Evolutionary conservation across 306 rosid species (phyloP).

Genomic region (Lathyrus sativus): DNA sequence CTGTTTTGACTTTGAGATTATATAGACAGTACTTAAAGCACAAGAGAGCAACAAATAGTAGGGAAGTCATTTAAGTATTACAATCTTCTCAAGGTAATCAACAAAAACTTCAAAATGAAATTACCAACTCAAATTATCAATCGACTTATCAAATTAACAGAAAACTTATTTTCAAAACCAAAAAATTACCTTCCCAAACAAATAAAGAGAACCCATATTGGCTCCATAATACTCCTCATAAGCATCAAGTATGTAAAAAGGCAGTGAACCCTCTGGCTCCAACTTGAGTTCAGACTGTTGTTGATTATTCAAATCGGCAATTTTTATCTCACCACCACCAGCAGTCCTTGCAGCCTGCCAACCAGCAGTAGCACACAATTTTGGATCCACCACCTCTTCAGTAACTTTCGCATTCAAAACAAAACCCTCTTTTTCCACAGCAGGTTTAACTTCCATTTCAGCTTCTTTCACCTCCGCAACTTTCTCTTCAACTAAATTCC

Average conservation of each 20-base stretch:
- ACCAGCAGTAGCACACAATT: constrained; percentile 66
- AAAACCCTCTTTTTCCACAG: constrained; percentile 50
- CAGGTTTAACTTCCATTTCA: constrained; percentile 46
- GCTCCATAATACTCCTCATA: constrained; percentile 81
- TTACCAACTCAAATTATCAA: not conserved
- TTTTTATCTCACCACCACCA: constrained; percentile 37
- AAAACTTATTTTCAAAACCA: not conserved
- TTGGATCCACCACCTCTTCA: constrained; percentile 57
- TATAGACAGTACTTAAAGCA: not conserved
- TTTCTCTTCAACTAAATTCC: constrained; percentile 44
- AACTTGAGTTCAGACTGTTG: constrained; percentile 51
- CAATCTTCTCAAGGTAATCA: constrained; percentile 13
- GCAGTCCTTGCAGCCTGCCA: constrained; percentile 68
- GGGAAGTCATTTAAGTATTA: not conserved
- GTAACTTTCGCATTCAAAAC: constrained; percentile 77
- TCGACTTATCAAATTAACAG: constrained; percentile 9
- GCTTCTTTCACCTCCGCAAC: constrained; percentile 26
- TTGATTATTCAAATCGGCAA: constrained; percentile 42
- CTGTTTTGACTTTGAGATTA: not conserved
- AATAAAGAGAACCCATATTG: constrained; percentile 75
- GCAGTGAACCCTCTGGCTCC: constrained; percentile 68
- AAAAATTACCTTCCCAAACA: constrained; percentile 87
- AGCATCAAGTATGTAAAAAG: constrained; percentile 80
- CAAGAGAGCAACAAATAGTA: not conserved
- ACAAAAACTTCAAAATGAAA: not conserved